phyloP scores from a whole-genome alignment of 768 basidiomycete species.

The Phallus indusiatus region DNA sequence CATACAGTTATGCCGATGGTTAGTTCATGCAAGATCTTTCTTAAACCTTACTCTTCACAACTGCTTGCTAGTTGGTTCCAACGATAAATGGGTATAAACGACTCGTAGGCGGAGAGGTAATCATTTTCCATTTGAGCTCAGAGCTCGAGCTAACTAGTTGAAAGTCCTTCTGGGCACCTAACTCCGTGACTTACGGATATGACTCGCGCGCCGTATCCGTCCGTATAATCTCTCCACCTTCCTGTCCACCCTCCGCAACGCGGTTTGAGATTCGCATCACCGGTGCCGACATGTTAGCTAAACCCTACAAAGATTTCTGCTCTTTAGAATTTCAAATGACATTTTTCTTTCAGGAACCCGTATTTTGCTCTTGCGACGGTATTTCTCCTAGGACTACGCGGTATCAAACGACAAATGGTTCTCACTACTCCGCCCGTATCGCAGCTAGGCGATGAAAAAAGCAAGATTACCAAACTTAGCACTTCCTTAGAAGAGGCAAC shows the following conservation, averaged over 20 bases:
- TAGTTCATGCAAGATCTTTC: conserved; percentile 16
- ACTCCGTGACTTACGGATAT: conserved; percentile 88
- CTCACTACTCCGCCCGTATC: conserved; percentile 66
- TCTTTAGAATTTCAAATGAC: background rate
- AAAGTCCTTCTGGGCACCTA: conserved; percentile 81
- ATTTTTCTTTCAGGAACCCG: conserved; percentile 42
- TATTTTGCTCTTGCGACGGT: conserved; percentile 84
- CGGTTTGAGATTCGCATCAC: conserved; percentile 91
- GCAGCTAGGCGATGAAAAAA: conserved; percentile 43
- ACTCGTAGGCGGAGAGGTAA: conserved; percentile 76
- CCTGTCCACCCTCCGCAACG: conserved; percentile 71
- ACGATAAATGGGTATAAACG: conserved; percentile 98
- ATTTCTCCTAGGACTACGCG: conserved; percentile 78
- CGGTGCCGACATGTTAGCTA: conserved; percentile 73
- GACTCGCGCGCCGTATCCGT: conserved; percentile 91
- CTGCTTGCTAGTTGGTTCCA: conserved; percentile 52
- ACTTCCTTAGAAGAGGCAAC: conserved; percentile 75
- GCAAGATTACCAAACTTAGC: conserved; percentile 66
- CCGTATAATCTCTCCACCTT: conserved; percentile 87
- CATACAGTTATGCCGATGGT: conserved; percentile 69
- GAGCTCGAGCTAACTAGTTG: conserved; percentile 19
- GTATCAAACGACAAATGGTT: conserved; percentile 67
- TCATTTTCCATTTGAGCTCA: conserved; percentile 1
- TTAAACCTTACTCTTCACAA: background rate
- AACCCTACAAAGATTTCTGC: background rate